phyloP scores from a whole-genome alignment of 1,139 yeast genomes.

The Magnusiomyces suaveolens region DNA sequence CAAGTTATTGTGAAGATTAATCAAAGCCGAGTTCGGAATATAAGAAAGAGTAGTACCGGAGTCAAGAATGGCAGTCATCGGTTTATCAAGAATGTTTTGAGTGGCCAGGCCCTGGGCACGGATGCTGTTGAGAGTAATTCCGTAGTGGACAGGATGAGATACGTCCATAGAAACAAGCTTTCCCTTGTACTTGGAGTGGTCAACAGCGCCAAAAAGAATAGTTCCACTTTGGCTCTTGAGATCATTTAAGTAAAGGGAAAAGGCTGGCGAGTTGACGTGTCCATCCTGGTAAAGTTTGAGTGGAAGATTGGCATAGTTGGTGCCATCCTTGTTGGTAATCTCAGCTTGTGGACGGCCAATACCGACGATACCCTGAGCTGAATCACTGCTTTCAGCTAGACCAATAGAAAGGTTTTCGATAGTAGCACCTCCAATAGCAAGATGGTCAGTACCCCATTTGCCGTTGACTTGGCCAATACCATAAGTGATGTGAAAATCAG shows the following conservation, averaged over 20 bases:
- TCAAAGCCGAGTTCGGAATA: slow-evolving; percentile 39
- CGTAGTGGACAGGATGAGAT: slow-evolving; percentile 39
- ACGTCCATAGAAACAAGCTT: slow-evolving; percentile 25
- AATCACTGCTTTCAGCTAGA: slow-evolving; percentile 37
- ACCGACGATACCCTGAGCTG: slow-evolving; percentile 45
- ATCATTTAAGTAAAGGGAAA: slow-evolving; percentile 32
- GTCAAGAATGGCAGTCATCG: slow-evolving; percentile 46
- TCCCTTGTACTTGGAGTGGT: slow-evolving; percentile 40
- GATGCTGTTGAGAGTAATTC: slow-evolving; percentile 38
- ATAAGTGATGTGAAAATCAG: slow-evolving; percentile 42
- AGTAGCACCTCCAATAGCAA: slow-evolving; percentile 35
- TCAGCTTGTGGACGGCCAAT: slow-evolving; percentile 41
- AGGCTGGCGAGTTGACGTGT: slow-evolving; percentile 34
- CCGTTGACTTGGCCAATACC: slow-evolving; percentile 59
- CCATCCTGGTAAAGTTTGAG: slow-evolving; percentile 36
- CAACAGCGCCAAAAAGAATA: slow-evolving; percentile 44
- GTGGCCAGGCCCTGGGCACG: slow-evolving; percentile 33
- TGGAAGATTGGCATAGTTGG: slow-evolving; percentile 34
- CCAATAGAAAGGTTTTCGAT: slow-evolving; percentile 41
- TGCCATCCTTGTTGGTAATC: slow-evolving; percentile 20
- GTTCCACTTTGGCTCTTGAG: slow-evolving; percentile 31
- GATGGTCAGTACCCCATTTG: slow-evolving; percentile 44
- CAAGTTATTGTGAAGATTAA: slow-evolving; percentile 24
- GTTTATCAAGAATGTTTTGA: slow-evolving; percentile 26
- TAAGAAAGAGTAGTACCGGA: slow-evolving; percentile 59